Evolutionary conservation across 257 asterid species (phyloP), one percentile per base, ranked within the genome.

Genomic region (Apocynum venetum): DNA sequence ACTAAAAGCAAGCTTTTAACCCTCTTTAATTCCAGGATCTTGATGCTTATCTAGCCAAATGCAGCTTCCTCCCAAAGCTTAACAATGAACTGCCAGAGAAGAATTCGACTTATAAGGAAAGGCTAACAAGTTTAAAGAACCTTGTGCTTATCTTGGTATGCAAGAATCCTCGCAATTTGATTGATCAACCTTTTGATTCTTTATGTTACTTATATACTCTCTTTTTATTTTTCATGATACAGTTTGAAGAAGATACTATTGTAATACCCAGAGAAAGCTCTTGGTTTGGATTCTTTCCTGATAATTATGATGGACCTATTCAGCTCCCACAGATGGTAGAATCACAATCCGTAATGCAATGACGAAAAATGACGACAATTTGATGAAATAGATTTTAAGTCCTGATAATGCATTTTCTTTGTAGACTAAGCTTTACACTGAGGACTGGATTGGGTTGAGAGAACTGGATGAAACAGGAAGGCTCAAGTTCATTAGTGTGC

Each of bases 391-490:
- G 20, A 25, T 35, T 56, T 56, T 12, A 19, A 20, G 2, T 56
- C 3, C 61, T 67, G 44, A 71, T 15, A 0, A 5, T 19, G n/a
- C 46, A 43, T 55, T 20, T 55, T 4, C 51, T 20, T 0, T 35
- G 41, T 25, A 76, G 79, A 76, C 72, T 2, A 66, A 82, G 83
- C 91, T 91, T 48, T 91, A 89, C 71, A 78, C 48, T 0, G 97
- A 92, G 81, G 97, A 92, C 61, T 92, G 96, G 97, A 92, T 92
- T 19, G 97, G 97, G 36, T 81, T 92, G 81, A 92, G 87, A 70
- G 67, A 85, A 5, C 61, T 92, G 82, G 93, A 89, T 55, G 85
- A 88, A 71, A 87, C 88, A 43, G 96, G 97, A 76, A 85, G 88
- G 80, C 91, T 92, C 5, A 85, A 88, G 71, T 89, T 57, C 74